Evolutionary conservation across 169 alveolate species (phyloP).

Genomic region (Cryptosporidium sp.): DNA sequence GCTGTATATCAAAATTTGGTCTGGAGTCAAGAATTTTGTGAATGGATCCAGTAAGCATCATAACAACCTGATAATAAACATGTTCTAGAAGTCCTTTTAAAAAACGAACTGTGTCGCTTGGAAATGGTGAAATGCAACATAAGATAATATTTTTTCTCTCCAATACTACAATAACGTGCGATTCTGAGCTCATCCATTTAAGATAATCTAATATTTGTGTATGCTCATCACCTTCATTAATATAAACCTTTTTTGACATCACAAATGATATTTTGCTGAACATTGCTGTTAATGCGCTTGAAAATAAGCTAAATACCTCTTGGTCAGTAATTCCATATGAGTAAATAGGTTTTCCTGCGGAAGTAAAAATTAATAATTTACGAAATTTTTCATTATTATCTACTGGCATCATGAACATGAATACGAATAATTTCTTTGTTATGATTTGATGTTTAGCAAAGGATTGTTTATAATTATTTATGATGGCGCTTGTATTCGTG

Average conservation of each 20-base stretch:
- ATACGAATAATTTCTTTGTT: neutral
- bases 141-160: slow-evolving; percentile 39
- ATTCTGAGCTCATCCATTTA: slow-evolving; percentile 70
- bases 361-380: slow-evolving; percentile 24
- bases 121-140: slow-evolving; percentile 36
- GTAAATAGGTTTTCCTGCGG: slow-evolving; percentile 74
- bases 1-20: slow-evolving; percentile 62
- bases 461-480: too few relatives aligned
- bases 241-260: slow-evolving; percentile 5
- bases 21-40: slow-evolving; percentile 62
- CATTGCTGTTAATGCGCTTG: slow-evolving; percentile 55
- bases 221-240: neutral
- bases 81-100: slow-evolving; percentile 55
- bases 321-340: slow-evolving; percentile 37
- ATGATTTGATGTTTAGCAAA: too few relatives aligned
- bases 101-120: slow-evolving; percentile 39
- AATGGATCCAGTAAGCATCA: slow-evolving; percentile 67
- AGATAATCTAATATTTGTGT: slow-evolving; percentile 16
- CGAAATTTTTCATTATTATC: slow-evolving; percentile 12
- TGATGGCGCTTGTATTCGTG: neutral
- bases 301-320: neutral
- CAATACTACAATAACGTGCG: slow-evolving; percentile 33
- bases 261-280: slow-evolving; percentile 36
- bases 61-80: slow-evolving; percentile 43
- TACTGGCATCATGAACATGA: neutral